Base-by-base conservation (phyloP, 768 basidiomycete species). In the Lepiota venenata region DNA sequence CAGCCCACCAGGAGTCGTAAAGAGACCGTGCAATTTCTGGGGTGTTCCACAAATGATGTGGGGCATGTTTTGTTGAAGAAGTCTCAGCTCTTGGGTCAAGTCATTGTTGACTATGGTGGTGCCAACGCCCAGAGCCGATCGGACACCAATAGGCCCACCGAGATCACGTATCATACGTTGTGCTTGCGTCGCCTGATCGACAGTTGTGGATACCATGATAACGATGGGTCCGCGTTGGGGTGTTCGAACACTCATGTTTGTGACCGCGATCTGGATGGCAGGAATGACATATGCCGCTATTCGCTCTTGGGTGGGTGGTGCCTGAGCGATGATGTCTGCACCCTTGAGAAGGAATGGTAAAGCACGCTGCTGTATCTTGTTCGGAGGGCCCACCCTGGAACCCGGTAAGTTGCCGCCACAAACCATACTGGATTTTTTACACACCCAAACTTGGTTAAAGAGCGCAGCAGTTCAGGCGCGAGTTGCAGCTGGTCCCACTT, bases 281-380 rank as follows among this genome's bases (percentile, higher is more conserved):
- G 92, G 93, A 56, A 96, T 93, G 47, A 93, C 87, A 71, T 99
- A 99, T 55, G 95, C 93, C 20, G 96, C 95, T 62, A 99, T 99
- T 43, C 97, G 82, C 68, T 99, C 97, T 68, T 98, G 96, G 0
- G 97, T 98, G 0, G 97, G 95, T 44, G 97, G 97, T 9, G 96
- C 97, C 71, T 99, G 97, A 8, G 96, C 95, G 63, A 99, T 98
- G 64, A 98, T 98, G 63, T 99, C 97, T 36, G 93, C 84, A 7
- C 93, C 95, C 48, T 88, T 83, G 32, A 98, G 78, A 56, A 99
- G 83, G 74, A 98, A 98, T 6, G 97, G 97, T 47, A 99, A 75
- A 42, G 97, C 95, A 45, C 96, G 83, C 65, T 96, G 93, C 71
- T 98, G 97, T 60, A 99, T 97, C 76, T 99, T 99, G 71, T 98